Evolutionary conservation across 75 land plant species (phyloP).

Genomic region (Pinus taeda): DNA sequence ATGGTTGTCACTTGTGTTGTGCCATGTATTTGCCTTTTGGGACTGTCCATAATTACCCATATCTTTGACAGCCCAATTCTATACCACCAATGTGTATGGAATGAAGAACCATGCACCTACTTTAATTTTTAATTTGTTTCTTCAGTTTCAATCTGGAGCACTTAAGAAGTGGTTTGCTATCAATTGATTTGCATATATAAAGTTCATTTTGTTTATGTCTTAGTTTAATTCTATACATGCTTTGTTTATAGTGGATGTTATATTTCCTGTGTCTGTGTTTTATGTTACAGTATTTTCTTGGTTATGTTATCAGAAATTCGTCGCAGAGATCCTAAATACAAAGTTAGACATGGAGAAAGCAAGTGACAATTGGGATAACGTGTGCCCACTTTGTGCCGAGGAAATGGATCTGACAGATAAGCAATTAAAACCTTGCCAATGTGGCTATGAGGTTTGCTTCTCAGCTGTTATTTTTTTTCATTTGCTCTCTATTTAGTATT

Average conservation of each 20-base stretch:
- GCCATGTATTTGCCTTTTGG: too few species aligned
- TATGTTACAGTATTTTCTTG: background rate
- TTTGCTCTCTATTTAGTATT: background rate
- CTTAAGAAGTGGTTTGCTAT: too few species aligned
- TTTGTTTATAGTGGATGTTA: background rate
- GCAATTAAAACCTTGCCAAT: conserved; percentile 85
- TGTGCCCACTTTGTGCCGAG: conserved; percentile 78
- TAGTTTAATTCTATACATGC: background rate
- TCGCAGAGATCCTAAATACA: background rate
- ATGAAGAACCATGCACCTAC: too few species aligned
- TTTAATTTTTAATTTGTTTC: background rate
- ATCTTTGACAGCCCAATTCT: too few species aligned
- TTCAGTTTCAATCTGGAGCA: background rate
- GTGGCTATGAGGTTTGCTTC: conserved; percentile 75
- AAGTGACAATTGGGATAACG: conserved; percentile 63
- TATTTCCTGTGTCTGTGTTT: background rate
- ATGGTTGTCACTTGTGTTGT: too few species aligned
- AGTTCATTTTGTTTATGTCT: background rate
- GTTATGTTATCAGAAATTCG: background rate
- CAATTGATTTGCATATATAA: background rate
- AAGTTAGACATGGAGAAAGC: background rate
- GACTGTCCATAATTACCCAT: too few species aligned
- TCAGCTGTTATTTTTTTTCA: background rate
- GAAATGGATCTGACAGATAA: conserved; percentile 89
- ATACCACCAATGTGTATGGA: too few species aligned